phyloP scores from a whole-genome alignment of 352 stramenopile species.

The Albugo laibachii region DNA sequence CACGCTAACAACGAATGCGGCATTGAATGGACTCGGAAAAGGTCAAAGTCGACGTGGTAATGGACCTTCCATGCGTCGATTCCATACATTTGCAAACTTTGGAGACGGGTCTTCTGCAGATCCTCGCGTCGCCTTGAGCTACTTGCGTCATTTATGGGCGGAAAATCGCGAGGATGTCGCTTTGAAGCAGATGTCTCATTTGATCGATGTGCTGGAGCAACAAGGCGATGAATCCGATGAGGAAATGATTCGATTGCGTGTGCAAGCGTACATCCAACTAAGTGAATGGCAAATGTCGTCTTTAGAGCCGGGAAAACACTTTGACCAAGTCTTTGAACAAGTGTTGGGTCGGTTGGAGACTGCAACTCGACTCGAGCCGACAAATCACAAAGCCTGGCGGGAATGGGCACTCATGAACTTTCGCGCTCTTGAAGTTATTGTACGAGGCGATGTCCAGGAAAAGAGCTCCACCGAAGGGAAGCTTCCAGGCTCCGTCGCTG shows the following conservation, averaged over 20 bases:
- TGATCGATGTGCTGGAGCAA: constrained; percentile 65
- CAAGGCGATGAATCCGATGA: constrained; percentile 30
- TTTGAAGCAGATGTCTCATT: constrained; percentile 65
- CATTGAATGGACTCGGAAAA: constrained; percentile 23
- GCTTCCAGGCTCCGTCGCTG: neutral
- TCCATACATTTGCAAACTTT: constrained; percentile 19
- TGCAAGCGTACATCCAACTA: constrained; percentile 73
- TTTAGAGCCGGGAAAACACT: constrained; percentile 47
- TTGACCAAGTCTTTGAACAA: constrained; percentile 47
- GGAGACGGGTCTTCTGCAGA: constrained; percentile 50
- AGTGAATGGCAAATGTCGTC: constrained; percentile 73
- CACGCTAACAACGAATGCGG: too few species aligned
- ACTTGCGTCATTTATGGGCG: constrained; percentile 61
- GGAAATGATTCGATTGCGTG: constrained; percentile 49
- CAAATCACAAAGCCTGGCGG: constrained; percentile 96
- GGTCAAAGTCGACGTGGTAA: too few species aligned
- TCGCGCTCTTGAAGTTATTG: constrained; percentile 33
- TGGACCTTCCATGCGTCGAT: too few species aligned
- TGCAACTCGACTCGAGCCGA: constrained; percentile 64
- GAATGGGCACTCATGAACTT: constrained; percentile 98
- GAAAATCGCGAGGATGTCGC: constrained; percentile 67
- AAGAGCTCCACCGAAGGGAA: neutral
- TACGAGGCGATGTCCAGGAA: neutral
- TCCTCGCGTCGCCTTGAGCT: constrained; percentile 60
- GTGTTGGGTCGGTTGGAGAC: constrained; percentile 65